Evolutionary conservation across 2,329 filamentous ascomycete species (phyloP).

Genomic region (Phaeomoniella chlamydospora): DNA sequence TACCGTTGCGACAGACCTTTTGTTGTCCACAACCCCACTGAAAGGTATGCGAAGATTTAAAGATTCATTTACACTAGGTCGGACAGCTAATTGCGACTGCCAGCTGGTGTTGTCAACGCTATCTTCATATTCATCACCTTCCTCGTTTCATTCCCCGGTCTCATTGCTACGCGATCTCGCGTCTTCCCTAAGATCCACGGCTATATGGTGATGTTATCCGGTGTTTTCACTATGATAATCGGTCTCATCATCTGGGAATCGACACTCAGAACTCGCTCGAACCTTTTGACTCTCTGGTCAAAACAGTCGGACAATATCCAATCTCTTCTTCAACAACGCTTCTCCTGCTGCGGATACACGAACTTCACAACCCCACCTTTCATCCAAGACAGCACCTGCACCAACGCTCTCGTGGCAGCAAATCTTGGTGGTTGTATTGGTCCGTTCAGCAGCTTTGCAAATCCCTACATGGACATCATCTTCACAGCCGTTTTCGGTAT

Average conservation of each 20-base stretch:
- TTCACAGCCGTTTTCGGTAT: slow-evolving; percentile 72
- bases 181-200: slow-evolving; percentile 57
- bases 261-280: slow-evolving; percentile 53
- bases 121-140: slow-evolving; percentile 59
- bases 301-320: slow-evolving; percentile 43
- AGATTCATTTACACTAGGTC: not conserved
- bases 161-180: slow-evolving; percentile 51
- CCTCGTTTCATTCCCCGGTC: slow-evolving; percentile 53
- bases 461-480: slow-evolving; percentile 57
- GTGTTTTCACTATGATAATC: slow-evolving; percentile 49
- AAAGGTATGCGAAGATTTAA: slow-evolving; percentile 26
- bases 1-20: slow-evolving; percentile 35
- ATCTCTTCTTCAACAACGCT: slow-evolving; percentile 59
- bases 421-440: slow-evolving; percentile 55
- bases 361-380: slow-evolving; percentile 61
- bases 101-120: slow-evolving; percentile 58
- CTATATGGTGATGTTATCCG: slow-evolving; percentile 48
- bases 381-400: slow-evolving; percentile 52
- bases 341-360: slow-evolving; percentile 66
- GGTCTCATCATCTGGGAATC: slow-evolving; percentile 59
- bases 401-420: slow-evolving; percentile 55
- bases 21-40: slow-evolving; percentile 37
- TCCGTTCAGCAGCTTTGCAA: slow-evolving; percentile 53
- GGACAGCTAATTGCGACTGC: not conserved
- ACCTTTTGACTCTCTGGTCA: slow-evolving; percentile 48